phyloP scores from a whole-genome alignment of 1,284 basidiomycete species.

The Sporisorium reilianum region DNA sequence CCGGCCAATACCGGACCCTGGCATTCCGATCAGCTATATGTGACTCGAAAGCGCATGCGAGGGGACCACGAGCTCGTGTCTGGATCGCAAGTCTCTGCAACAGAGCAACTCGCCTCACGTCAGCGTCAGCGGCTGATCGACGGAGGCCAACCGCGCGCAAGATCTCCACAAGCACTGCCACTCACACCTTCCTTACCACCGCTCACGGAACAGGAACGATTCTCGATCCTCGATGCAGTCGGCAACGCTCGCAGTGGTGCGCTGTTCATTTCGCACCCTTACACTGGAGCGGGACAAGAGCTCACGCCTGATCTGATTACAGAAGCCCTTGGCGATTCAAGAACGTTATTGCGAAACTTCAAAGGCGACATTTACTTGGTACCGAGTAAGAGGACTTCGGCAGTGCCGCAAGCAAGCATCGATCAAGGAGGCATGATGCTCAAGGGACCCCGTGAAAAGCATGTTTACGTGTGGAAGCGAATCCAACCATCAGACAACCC shows the following conservation, averaged over 20 bases:
- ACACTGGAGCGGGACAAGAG: neutral
- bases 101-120: neutral
- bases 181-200: neutral
- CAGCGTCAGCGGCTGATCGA: neutral
- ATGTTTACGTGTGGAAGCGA: conserved; percentile 7
- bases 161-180: neutral
- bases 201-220: conserved; percentile 1
- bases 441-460: neutral
- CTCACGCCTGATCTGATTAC: neutral
- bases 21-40: too few relatives aligned
- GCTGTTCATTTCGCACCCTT: neutral
- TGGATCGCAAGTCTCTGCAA: neutral
- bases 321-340: neutral
- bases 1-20: too few relatives aligned
- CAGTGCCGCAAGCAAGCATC: neutral
- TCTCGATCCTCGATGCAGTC: neutral
- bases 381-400: neutral
- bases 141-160: neutral
- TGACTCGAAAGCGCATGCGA: too few relatives aligned
- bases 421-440: neutral
- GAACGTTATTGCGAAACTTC: neutral
- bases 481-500: neutral
- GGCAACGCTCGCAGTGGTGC: neutral
- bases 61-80: neutral
- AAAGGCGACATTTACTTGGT: neutral